Conservation (phyloP, 2,329 filamentous ascomycete genomes). For the Botrytis hyacinthi region DNA sequence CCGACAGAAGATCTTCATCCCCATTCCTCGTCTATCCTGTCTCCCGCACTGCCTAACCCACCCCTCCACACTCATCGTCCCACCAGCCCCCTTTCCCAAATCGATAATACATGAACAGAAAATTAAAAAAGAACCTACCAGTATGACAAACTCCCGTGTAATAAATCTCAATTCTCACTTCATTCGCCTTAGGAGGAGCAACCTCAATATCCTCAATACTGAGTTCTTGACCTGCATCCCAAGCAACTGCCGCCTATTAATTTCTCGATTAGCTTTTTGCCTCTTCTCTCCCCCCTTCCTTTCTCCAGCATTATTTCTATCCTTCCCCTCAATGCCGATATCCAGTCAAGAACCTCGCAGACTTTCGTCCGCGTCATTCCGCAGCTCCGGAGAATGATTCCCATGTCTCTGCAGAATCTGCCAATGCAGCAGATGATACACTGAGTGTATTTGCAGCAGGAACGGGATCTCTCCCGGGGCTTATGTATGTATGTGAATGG, state of each 20-base stretch:
- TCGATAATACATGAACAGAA: not conserved
- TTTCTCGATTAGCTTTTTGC: slow-evolving; percentile 14
- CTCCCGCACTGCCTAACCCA: not conserved
- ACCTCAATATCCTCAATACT: slow-evolving; percentile 92
- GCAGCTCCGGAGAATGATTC: not conserved
- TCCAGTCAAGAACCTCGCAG: not conserved
- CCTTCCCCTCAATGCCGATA: not conserved
- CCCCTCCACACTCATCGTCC: not conserved
- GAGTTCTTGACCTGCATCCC: slow-evolving; percentile 91
- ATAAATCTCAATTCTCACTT: slow-evolving; percentile 95
- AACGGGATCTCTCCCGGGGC: not conserved
- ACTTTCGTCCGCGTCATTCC: not conserved
- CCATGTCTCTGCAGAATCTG: not conserved
- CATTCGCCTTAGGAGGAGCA: slow-evolving; percentile 79
- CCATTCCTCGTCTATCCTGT: too few relatives aligned
- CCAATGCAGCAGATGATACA: not conserved
- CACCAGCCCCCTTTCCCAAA: not conserved
- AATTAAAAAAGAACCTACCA: slow-evolving; percentile 52
- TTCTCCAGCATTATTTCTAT: too few relatives aligned
- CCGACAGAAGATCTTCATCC: not conserved
- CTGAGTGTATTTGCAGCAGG: not conserved
- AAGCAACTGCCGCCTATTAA: slow-evolving; percentile 81
- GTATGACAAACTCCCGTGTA: slow-evolving; percentile 99
- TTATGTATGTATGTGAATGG: too few relatives aligned
- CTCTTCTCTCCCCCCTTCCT: not conserved